Base-by-base conservation (phyloP, 2,329 filamentous ascomycete species). In the Lizonia empirigonia region DNA sequence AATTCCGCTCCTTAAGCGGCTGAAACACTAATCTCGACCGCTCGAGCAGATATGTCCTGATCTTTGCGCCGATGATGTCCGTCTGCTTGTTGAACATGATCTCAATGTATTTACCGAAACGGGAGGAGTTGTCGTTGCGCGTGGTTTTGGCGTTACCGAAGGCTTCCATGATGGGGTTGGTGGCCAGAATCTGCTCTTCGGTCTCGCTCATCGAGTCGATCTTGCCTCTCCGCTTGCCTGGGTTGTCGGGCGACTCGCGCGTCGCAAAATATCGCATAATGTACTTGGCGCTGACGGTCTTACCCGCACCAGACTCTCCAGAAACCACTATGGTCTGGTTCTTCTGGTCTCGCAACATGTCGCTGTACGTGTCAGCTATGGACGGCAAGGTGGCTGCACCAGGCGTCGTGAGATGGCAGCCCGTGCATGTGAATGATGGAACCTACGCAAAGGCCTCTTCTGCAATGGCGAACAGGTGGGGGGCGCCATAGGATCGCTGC, bases 71-170 rank as follows among this genome's bases (percentile, higher is more conserved):
- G 69, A 97, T 97, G 67, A 99, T 99, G 73, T 95, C 94, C 56
- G 91, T 96, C 68, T 88, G 85, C 58, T 90, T 85, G 77, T 97
- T 92, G 75, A 99, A 99, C 91, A 97, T 93, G 72, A 99, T 99
- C 78, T 99, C 94, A 66, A 99, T 97, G 75, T 99, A 99, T 81
- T 99, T 99, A 74, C 94, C 94, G 76, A 99, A 99, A 69, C 94
- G 86, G 33, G 94, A 99, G 35, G 94, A 99, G 78, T 99, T 99
- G 78, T 99, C 94, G 78, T 99, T 99, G 73, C 94, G 85, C 9
- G 94, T 99, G n/a, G 94, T 99, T 79, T 99, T 99, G 46, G 94
- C 94, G 79, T 99, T 99, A 73, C 94, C 94, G 71, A 99, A 99
- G 26, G 94, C 93, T 84, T 99, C 94, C 94, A 99, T 99, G 73